These are phyloP conservation scores for Oryza australiensis DNA, from an alignment of 176 grass and related monocot species.

Conservation along the genomic window DNA sequence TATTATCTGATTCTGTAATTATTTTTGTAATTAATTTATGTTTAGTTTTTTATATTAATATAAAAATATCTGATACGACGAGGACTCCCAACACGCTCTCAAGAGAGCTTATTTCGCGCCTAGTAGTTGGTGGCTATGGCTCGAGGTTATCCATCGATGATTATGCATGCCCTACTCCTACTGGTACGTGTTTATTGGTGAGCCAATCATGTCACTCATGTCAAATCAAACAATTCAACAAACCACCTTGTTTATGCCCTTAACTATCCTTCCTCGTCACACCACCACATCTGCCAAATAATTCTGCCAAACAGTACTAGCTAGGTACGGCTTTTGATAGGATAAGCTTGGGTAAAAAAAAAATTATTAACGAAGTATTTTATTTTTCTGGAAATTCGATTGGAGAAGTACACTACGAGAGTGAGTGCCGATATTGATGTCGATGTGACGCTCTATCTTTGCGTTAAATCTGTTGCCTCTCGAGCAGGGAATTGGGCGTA, in stretches of 20 bases:
- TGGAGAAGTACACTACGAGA: neutral
- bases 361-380: too few relatives aligned
- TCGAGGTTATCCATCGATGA: neutral
- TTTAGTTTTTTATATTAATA: too few relatives aligned
- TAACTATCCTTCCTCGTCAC: neutral
- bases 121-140: conserved; percentile 8
- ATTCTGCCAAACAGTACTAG: too few relatives aligned
- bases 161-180: neutral
- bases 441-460: neutral
- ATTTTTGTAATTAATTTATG: too few relatives aligned
- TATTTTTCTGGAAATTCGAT: neutral
- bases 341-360: neutral
- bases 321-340: neutral
- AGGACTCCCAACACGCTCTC: too few relatives aligned
- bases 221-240: neutral
- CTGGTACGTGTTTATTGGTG: conserved; percentile 2
- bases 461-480: neutral
- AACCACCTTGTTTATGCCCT: neutral
- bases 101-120: too few relatives aligned
- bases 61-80: too few relatives aligned
- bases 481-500: neutral
- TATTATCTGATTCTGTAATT: too few relatives aligned
- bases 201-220: conserved; percentile 14
- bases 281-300: neutral
- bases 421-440: neutral